Percentiles rank a stretch among this genome's conserved stretches.
phyloP scores from a whole-genome alignment of 2,329 filamentous ascomycete genomes.

The Diaporthe ilicicola region DNA sequence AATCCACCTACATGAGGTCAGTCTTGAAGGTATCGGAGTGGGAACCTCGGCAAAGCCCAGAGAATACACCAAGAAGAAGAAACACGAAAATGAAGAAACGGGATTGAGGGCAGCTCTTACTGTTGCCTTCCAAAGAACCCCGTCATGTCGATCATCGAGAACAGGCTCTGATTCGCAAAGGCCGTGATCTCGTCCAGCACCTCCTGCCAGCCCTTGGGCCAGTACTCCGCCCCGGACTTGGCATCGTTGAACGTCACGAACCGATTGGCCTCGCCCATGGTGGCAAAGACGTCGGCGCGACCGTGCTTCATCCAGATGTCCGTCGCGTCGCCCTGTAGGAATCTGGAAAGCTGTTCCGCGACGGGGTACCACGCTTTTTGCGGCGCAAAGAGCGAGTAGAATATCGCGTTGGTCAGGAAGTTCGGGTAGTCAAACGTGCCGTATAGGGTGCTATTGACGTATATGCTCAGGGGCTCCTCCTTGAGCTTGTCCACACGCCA shows the following conservation, averaged over 20 bases:
- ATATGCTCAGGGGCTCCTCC: slow-evolving; percentile 49
- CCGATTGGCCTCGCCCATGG: slow-evolving; percentile 40
- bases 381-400: slow-evolving; percentile 49
- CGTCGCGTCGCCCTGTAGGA: slow-evolving; percentile 50
- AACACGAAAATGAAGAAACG: neutral
- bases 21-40: too few relatives aligned
- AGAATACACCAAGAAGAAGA: too few relatives aligned
- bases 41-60: too few relatives aligned
- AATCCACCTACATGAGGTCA: slow-evolving; percentile 29
- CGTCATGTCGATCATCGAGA: slow-evolving; percentile 38
- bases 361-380: slow-evolving; percentile 44
- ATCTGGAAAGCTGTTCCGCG: slow-evolving; percentile 43
- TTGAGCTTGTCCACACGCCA: slow-evolving; percentile 44
- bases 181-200: slow-evolving; percentile 46
- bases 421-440: slow-evolving; percentile 48
- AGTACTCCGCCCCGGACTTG: slow-evolving; percentile 40
- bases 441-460: slow-evolving; percentile 50
- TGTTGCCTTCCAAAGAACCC: slow-evolving; percentile 42
- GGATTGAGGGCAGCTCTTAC: slow-evolving; percentile 12
- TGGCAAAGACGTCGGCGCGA: slow-evolving; percentile 27
- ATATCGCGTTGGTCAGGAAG: slow-evolving; percentile 47
- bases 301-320: slow-evolving; percentile 46
- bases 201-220: slow-evolving; percentile 44
- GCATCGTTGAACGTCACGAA: slow-evolving; percentile 45
- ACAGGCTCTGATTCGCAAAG: slow-evolving; percentile 44